phyloP scores from a whole-genome alignment of 2,329 filamentous ascomycete species.

The Ceratocystis alfenasii region DNA sequence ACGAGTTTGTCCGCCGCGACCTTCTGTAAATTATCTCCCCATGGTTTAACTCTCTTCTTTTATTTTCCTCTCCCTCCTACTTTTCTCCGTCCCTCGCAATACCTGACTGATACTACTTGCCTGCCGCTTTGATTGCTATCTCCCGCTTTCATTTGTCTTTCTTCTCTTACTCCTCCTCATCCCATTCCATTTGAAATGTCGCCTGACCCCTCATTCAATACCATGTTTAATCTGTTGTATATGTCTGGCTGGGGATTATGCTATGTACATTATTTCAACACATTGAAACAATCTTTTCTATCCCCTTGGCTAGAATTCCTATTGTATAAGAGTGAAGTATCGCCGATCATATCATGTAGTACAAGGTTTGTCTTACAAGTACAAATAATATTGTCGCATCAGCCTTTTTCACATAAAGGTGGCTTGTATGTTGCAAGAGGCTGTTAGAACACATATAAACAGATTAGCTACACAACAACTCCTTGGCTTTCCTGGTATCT shows the following conservation, averaged over 20 bases:
- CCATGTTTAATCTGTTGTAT: background rate
- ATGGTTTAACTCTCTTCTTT: conserved; percentile 14
- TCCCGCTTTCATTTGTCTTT: background rate
- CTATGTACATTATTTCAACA: conserved; percentile 9
- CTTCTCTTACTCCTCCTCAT: background rate
- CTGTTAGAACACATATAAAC: no score
- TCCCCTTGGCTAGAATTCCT: background rate
- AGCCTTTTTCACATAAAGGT: background rate
- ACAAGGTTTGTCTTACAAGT: background rate
- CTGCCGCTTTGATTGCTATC: background rate
- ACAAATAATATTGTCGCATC: background rate
- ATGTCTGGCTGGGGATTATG: background rate
- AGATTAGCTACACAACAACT: background rate
- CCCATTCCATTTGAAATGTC: background rate
- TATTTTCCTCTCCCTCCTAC: background rate
- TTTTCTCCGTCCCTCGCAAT: background rate
- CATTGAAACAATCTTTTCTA: background rate
- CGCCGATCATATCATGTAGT: background rate
- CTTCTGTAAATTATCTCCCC: conserved; percentile 54
- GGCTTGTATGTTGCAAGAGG: no score
- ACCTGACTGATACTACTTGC: background rate
- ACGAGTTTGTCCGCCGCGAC: conserved; percentile 92
- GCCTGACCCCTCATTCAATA: background rate
- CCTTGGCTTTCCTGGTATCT: background rate
- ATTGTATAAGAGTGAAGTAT: background rate